phyloP scores from a whole-genome alignment of 768 basidiomycete species.

The Clathrus columnatus region DNA sequence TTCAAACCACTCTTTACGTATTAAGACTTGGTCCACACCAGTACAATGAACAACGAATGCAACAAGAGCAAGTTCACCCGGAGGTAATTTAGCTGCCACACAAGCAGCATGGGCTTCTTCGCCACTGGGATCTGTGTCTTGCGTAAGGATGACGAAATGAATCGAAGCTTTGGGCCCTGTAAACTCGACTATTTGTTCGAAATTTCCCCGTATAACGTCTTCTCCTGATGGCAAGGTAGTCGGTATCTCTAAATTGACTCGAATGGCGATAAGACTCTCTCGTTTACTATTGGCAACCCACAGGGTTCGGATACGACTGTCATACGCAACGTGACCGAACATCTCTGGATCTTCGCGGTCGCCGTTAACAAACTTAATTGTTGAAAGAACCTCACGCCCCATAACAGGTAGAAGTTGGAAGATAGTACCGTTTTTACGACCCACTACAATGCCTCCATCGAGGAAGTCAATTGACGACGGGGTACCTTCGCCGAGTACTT shows the following conservation, averaged over 20 bases:
- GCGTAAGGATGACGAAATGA: conserved; percentile 81
- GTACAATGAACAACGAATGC: conserved; percentile 84
- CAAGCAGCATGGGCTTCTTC: conserved; percentile 80
- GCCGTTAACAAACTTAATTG: conserved; percentile 69
- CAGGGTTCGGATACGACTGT: conserved; percentile 74
- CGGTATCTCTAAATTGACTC: conserved; percentile 55
- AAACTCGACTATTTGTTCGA: conserved; percentile 81
- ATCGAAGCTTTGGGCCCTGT: conserved; percentile 77
- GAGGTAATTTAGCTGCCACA: conserved; percentile 67
- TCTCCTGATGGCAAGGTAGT: conserved; percentile 45
- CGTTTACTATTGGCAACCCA: conserved; percentile 84
- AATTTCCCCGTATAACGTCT: conserved; percentile 48
- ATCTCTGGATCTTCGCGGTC: conserved; percentile 68
- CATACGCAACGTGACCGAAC: conserved; percentile 84
- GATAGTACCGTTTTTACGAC: conserved; percentile 75
- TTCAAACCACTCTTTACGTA: conserved; percentile 81
- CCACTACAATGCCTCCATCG: conserved; percentile 77
- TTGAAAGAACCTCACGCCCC: conserved; percentile 64
- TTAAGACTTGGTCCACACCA: conserved; percentile 84
- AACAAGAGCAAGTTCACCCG: conserved; percentile 71
- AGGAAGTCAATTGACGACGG: conserved; percentile 82
- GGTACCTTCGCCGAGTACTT: conserved; percentile 68
- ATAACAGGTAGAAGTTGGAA: conserved; percentile 77
- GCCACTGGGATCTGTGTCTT: conserved; percentile 73
- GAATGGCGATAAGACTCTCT: conserved; percentile 76